Evolutionary conservation across 768 basidiomycete species (phyloP).

Genomic region (Amanita muscaria): DNA sequence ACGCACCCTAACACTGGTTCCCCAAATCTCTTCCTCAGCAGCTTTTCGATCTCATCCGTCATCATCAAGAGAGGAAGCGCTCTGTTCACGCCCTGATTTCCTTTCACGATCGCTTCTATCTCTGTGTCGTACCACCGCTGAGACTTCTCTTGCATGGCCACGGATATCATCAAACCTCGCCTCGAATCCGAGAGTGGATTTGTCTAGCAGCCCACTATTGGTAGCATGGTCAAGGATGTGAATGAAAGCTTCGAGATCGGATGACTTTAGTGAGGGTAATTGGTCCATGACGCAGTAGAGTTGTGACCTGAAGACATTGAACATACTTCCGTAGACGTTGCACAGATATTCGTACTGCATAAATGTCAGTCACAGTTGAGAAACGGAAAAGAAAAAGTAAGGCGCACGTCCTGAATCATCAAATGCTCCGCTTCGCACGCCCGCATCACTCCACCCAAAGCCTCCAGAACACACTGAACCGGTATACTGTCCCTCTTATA

Average conservation of each 20-base stretch:
- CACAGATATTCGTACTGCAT: too few relatives aligned
- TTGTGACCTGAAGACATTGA: slow-evolving; percentile 78
- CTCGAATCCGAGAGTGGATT: too few relatives aligned
- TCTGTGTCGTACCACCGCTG: slow-evolving; percentile 56
- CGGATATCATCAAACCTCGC: too few relatives aligned
- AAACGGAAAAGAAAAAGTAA: slow-evolving; percentile 6
- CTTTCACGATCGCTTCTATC: slow-evolving; percentile 52
- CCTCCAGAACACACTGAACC: too few relatives aligned
- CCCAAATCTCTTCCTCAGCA: slow-evolving; percentile 80
- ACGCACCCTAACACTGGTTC: slow-evolving; percentile 75
- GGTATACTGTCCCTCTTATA: slow-evolving; percentile 87
- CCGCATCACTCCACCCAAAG: slow-evolving; percentile 63
- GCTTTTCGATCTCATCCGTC: slow-evolving; percentile 86
- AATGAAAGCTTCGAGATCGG: too few relatives aligned
- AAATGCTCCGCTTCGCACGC: slow-evolving; percentile 66
- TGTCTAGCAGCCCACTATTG: too few relatives aligned
- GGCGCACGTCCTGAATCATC: too few relatives aligned
- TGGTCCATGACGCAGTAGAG: slow-evolving; percentile 84
- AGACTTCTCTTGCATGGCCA: slow-evolving; percentile 51
- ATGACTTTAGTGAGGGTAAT: too few relatives aligned
- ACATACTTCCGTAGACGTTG: slow-evolving; percentile 64
- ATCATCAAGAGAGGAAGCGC: slow-evolving; percentile 75
- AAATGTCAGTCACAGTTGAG: slow-evolving; percentile 54
- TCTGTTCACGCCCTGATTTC: slow-evolving; percentile 57
- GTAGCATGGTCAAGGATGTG: too few relatives aligned